Conservation (phyloP, 306 rosid species). For the Astragalus glycyphyllos region DNA sequence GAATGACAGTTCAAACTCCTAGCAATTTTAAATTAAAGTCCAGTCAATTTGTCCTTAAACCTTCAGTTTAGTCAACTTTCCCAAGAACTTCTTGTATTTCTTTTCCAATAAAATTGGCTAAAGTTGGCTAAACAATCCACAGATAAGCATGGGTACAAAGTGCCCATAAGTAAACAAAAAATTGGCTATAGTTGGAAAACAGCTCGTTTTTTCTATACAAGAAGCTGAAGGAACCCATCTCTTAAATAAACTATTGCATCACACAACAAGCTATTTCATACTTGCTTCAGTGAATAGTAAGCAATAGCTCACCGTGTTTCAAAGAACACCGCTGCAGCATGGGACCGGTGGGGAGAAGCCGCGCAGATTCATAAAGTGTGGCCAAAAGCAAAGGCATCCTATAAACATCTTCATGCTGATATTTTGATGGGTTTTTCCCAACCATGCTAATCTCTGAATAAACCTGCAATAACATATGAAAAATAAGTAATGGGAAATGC, state of each 20-base stretch:
- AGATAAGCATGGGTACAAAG: not conserved
- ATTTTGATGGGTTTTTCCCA: constrained; percentile 48
- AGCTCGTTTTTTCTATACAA: constrained; percentile 2
- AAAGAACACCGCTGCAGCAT: constrained; percentile 85
- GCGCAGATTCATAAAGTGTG: constrained; percentile 78
- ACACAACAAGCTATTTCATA: not conserved
- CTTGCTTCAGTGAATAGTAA: constrained; percentile 9
- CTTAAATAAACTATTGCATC: not conserved
- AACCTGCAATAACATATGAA: constrained; percentile 59
- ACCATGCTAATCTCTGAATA: constrained; percentile 60
- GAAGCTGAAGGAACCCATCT: constrained; percentile 7
- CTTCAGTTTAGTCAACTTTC: not conserved
- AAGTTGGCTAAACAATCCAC: not conserved
- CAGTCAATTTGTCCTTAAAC: not conserved
- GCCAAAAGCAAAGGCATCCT: constrained; percentile 77
- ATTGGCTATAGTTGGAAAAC: not conserved
- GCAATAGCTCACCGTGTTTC: constrained; percentile 60
- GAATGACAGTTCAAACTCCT: not conserved
- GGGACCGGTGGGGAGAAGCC: constrained; percentile 70
- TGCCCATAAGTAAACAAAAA: constrained; percentile 22
- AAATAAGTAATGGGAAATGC: constrained; percentile 14
- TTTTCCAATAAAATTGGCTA: not conserved
- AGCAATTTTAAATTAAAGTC: not conserved
- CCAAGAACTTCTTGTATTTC: not conserved
- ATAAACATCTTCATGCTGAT: constrained; percentile 56